These are phyloP conservation scores for Globisporangium camurandrum DNA, from an alignment of 352 stramenopile genomes.

Conservation along the genomic window DNA sequence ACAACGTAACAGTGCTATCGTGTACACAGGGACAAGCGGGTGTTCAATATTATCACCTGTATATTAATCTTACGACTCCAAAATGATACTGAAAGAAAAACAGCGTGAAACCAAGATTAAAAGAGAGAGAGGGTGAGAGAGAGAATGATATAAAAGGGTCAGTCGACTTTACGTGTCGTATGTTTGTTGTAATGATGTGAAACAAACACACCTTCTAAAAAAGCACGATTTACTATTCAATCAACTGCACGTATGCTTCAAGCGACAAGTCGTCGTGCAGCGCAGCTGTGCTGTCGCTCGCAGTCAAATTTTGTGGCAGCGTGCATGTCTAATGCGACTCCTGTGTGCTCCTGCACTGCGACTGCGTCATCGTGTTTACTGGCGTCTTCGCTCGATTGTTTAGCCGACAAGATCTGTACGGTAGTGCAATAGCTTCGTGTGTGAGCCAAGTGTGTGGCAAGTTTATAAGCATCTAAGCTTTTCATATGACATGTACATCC, in stretches of 20 bases:
- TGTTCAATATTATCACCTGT: slow-evolving; percentile 75
- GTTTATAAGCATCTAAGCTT: slow-evolving; percentile 42
- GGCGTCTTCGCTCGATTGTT: slow-evolving; percentile 47
- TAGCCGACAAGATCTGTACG: slow-evolving; percentile 40
- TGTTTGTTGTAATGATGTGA: too few relatives aligned
- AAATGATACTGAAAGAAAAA: too few relatives aligned
- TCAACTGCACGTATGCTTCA: slow-evolving; percentile 66
- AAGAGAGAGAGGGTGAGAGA: not conserved
- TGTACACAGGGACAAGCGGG: slow-evolving; percentile 34
- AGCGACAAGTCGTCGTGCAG: slow-evolving; percentile 39
- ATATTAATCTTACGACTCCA: slow-evolving; percentile 47
- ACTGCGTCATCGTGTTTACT: slow-evolving; percentile 58
- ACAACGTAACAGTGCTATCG: slow-evolving; percentile 58
- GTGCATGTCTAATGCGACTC: slow-evolving; percentile 19
- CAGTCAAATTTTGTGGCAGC: slow-evolving; percentile 21
- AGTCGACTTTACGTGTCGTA: too few relatives aligned
- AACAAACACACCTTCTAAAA: slow-evolving; percentile 55
- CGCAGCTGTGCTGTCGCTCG: slow-evolving; percentile 26
- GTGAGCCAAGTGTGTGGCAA: slow-evolving; percentile 19
- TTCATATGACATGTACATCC: slow-evolving; percentile 26
- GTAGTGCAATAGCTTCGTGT: slow-evolving; percentile 30
- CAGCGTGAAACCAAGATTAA: too few relatives aligned
- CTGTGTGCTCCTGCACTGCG: slow-evolving; percentile 54
- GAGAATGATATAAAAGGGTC: too few relatives aligned
- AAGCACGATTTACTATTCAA: slow-evolving; percentile 70